Evolutionary conservation across 495 filamentous ascomycete species (phyloP).

Genomic region (Corynascus novoguineensis): DNA sequence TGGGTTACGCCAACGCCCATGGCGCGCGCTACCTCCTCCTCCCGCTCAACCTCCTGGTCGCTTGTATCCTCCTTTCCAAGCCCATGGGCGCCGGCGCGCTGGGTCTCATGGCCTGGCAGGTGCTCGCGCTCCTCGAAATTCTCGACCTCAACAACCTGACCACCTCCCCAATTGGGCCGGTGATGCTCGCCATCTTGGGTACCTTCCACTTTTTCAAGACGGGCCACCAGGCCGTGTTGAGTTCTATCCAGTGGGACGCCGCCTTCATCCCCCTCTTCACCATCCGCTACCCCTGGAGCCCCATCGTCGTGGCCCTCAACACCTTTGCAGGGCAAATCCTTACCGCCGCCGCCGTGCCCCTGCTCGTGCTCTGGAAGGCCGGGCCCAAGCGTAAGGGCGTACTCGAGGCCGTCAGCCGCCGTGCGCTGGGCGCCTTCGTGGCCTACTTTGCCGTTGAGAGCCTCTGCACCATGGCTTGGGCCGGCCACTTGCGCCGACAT

Average conservation of each 20-base stretch:
- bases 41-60: conserved; percentile 67
- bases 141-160: conserved; percentile 69
- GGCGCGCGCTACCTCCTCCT: conserved; percentile 88
- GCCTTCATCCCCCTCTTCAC: conserved; percentile 84
- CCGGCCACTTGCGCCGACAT: conserved; percentile 78
- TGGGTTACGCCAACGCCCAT: conserved; percentile 88
- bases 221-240: conserved; percentile 85
- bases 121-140: conserved; percentile 82
- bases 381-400: conserved; percentile 53
- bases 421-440: conserved; percentile 66
- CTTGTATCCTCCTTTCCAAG: conserved; percentile 77
- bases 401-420: conserved; percentile 61
- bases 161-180: conserved; percentile 69
- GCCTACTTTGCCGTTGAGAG: conserved; percentile 76
- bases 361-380: conserved; percentile 81
- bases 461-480: conserved; percentile 80
- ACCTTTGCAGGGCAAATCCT: conserved; percentile 86
- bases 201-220: conserved; percentile 97
- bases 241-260: conserved; percentile 92
- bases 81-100: conserved; percentile 89
- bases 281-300: conserved; percentile 84
- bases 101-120: conserved; percentile 72
- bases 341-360: conserved; percentile 68
- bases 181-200: conserved; percentile 77
- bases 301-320: conserved; percentile 75